Evolutionary conservation across 208 protist genomes (phyloP).

Genomic region (Leishmania guyanensis): DNA sequence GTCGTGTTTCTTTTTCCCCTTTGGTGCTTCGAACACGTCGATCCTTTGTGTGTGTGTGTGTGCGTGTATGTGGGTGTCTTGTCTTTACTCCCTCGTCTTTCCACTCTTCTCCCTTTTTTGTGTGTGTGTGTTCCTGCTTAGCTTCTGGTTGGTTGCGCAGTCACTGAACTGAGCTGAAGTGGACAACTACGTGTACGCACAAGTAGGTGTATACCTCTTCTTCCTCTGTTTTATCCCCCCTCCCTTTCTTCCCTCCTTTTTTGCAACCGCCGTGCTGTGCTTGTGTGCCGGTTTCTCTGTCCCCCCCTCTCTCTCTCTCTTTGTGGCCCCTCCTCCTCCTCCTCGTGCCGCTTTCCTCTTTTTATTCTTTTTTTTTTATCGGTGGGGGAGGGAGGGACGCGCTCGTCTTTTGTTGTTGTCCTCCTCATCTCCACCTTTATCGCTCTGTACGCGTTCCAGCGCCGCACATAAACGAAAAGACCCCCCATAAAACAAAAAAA

Average conservation of each 20-base stretch:
- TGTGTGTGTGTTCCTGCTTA: too few species aligned
- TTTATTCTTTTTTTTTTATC: background rate
- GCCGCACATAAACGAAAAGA: background rate
- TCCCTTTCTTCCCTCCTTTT: too few species aligned
- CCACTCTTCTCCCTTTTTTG: background rate
- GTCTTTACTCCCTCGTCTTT: background rate
- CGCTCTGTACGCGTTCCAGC: background rate
- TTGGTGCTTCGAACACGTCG: background rate
- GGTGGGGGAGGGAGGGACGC: background rate
- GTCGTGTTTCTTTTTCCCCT: background rate
- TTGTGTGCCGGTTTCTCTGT: background rate
- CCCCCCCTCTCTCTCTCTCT: background rate
- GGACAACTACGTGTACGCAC: background rate
- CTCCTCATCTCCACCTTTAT: background rate
- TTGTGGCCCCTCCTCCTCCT: background rate
- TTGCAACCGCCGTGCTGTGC: background rate
- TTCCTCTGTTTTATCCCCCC: background rate
- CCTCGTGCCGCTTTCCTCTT: background rate
- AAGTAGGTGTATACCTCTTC: background rate
- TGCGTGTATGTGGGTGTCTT: background rate
- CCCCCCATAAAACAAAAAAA: background rate
- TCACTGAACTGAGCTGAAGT: background rate
- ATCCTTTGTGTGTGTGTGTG: background rate
- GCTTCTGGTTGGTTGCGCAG: background rate
- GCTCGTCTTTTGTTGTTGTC: background rate